Base-by-base conservation (phyloP, 1,139 yeast species). In the Nadsonia starkeyi-henricii region DNA sequence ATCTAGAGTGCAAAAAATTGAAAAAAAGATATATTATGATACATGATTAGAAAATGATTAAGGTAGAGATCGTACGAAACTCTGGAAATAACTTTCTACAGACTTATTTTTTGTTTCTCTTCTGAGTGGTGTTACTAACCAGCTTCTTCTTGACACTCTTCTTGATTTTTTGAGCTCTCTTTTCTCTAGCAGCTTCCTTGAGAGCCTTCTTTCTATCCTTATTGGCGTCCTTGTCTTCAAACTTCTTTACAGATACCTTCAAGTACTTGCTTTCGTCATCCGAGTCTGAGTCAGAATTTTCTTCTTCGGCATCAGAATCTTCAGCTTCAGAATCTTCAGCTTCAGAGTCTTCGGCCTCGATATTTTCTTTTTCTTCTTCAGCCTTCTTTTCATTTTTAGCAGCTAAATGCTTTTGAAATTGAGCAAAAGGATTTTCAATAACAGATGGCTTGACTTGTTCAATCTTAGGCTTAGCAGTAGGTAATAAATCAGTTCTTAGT, bases 81-180 rank as follows among this genome's bases (percentile, higher is more conserved):
- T 23, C 9, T 23, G 28, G 9, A 23, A 23, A 23, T 23, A 23
- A 9, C 28, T 23, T 23, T n/a, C n/a, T 5, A 9, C 28, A 23
- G 9, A 12, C 30, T 30, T 44, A 33, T 33, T 49, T 36, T 17
- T 51, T 42, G 20, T 49, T 52, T 19, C 49, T 47, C 47, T 58
- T 60, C 7, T 56, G 52, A 20, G 57, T 56, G 5, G 59, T 50
- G 36, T 55, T 55, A 43, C 59, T 61, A 28, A 67, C 58, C 19
- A 66, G 55, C 53, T 62, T 61, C 74, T 91, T 91, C 69, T 91
- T 91, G 42, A 86, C 67, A 64, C 85, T 86, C 65, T 93, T 93
- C 65, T 91, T 91, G 81, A 91, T 82, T 64, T 93, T 93, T 3
- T 80, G 80, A 61, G 86, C 81, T 51, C 98, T 74, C 68, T 85